phyloP scores from a whole-genome alignment of 345 rosid genomes.

The Moricandia moricandioides region DNA sequence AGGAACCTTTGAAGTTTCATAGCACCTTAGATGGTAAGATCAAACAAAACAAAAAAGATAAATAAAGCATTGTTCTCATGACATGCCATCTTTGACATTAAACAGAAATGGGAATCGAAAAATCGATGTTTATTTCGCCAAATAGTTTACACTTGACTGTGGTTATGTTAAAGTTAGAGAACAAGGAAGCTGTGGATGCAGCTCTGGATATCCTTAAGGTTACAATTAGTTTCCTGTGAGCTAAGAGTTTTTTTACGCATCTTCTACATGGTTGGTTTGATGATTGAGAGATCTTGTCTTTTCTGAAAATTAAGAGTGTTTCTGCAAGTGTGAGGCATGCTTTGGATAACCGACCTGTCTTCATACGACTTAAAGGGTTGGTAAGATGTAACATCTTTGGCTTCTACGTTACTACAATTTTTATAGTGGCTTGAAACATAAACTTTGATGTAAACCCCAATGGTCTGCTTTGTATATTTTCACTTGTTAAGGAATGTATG shows the following conservation, averaged over 20 bases:
- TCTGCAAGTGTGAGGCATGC: slow-evolving; percentile 62
- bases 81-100: slow-evolving; percentile 1
- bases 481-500: slow-evolving; percentile 57
- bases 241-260: slow-evolving; percentile 9
- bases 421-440: slow-evolving; percentile 4
- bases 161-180: slow-evolving; percentile 85
- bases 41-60: neutral
- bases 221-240: neutral
- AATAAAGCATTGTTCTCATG: neutral
- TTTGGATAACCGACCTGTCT: slow-evolving; percentile 69
- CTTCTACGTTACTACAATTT: neutral
- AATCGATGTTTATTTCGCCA: slow-evolving; percentile 72
- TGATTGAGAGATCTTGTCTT: slow-evolving; percentile 12
- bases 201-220: slow-evolving; percentile 77
- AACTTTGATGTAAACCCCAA: neutral
- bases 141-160: slow-evolving; percentile 82
- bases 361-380: slow-evolving; percentile 70
- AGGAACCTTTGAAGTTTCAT: neutral
- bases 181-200: slow-evolving; percentile 57
- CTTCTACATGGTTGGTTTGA: slow-evolving; percentile 23
- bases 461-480: neutral
- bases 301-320: slow-evolving; percentile 48
- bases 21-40: slow-evolving; percentile 47
- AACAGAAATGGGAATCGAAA: slow-evolving; percentile 66
- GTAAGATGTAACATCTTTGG: slow-evolving; percentile 41